Evolutionary conservation across 139 green algal genomes (phyloP), one percentile per base, ranked within the genome.

Genomic region (Coelastrella sp.): DNA sequence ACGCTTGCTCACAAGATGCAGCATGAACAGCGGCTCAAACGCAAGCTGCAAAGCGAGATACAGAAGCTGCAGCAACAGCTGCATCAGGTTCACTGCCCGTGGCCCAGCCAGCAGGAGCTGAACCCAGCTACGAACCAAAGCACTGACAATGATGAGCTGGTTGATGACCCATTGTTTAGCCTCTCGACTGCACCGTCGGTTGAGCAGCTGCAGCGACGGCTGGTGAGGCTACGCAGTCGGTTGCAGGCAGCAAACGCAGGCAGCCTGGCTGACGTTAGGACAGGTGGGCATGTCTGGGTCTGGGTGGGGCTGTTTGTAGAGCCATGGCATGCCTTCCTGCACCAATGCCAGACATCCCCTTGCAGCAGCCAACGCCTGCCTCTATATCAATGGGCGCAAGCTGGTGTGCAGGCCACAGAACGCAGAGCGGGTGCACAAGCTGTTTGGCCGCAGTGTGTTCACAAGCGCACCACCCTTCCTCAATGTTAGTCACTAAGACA

Each of bases 121-220:
- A 25, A 7, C 68, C 7, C 17, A 27, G 1, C 68, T 19, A 24
- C 35, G 35, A 49, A 49, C 35, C 35, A 49, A 49, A 49, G 17
- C 19, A 19, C 68, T 27, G 68, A 25, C 68, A 24, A 24, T 59
- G 82, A 60, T 20, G 24, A 75, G 17, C n/a, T 57, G 10, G 35
- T 27, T 35, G 84, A 88, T 7, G 84, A 88, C 49, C 84, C 84
- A 7, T 22, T 88, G 27, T 88, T 88, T 49, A 57, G 65, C 57
- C 10, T 24, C 20, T 20, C 22, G 49, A 88, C 84, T 4, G 22
- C 68, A 15, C 84, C 84, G 4, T 88, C 84, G 9, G 9, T 88
- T 9, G 68, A 88, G 84, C 84, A 88, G 84, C 84, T 88, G 84
- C 84, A 88, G 84, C 84, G 84, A 14, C 61, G 61, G 49, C 84